Evolutionary conservation across 768 basidiomycete species (phyloP).

Genomic region (Podaxis mareebaensis): DNA sequence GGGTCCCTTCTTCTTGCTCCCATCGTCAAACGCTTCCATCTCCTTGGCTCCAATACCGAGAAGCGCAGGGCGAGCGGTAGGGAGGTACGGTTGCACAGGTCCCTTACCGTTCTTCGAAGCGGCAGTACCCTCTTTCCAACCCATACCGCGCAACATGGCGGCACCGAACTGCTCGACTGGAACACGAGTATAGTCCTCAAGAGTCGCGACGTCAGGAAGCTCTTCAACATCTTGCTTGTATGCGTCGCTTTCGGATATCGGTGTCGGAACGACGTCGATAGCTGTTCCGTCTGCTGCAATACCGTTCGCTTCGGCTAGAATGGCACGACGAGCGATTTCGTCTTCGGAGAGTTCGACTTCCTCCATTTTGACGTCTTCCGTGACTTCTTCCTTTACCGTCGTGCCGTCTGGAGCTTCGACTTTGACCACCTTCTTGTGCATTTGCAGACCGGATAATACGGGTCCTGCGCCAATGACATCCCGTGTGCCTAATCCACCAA

Average conservation of each 20-base stretch:
- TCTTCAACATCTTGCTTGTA: constrained; percentile 80
- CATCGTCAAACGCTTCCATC: constrained; percentile 69
- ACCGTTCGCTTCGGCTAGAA: constrained; percentile 59
- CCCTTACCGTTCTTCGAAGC: constrained; percentile 67
- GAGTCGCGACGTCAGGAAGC: constrained; percentile 72
- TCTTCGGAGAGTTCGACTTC: constrained; percentile 68
- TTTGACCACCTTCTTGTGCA: constrained; percentile 36
- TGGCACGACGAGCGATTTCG: constrained; percentile 74
- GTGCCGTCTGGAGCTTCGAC: constrained; percentile 26
- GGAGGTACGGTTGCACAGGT: constrained; percentile 77
- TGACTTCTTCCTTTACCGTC: constrained; percentile 21
- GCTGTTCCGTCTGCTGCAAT: constrained; percentile 38
- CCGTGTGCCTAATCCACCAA: constrained; percentile 73
- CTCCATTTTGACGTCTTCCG: constrained; percentile 32
- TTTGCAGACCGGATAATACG: constrained; percentile 66
- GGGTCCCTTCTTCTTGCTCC: constrained; percentile 51
- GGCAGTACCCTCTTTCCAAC: constrained; percentile 84
- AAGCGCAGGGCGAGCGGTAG: constrained; percentile 78
- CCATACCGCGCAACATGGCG: constrained; percentile 94
- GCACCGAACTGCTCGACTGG: constrained; percentile 93
- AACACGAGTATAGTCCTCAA: constrained; percentile 87
- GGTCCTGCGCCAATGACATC: constrained; percentile 81
- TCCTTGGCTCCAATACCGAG: constrained; percentile 96
- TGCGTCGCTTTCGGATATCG: constrained; percentile 79
- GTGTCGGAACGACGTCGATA: constrained; percentile 66